Conservation (phyloP, 306 rosid genomes). For the Mucuna pruriens region DNA sequence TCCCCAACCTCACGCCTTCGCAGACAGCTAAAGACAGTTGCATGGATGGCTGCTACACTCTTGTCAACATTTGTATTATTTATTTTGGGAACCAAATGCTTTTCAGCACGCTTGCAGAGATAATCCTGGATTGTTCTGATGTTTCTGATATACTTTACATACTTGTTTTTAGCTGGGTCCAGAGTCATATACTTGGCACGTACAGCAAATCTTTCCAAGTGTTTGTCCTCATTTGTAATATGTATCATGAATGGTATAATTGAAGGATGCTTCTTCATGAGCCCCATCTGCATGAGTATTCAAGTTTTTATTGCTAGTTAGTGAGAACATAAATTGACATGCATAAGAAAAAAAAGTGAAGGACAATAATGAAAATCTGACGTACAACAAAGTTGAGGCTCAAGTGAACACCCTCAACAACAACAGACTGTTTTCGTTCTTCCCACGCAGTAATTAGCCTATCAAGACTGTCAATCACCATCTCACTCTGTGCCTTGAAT, state of each 20-base stretch:
- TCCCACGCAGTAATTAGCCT: slow-evolving; percentile 96
- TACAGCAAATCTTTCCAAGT: slow-evolving; percentile 95
- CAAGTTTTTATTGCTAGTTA: slow-evolving; percentile 29
- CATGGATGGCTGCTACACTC: slow-evolving; percentile 98
- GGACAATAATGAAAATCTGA: slow-evolving; percentile 17
- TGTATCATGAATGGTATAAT: slow-evolving; percentile 94
- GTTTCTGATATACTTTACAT: slow-evolving; percentile 94
- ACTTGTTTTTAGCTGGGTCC: slow-evolving; percentile 94
- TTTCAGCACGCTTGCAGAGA: slow-evolving; percentile 95
- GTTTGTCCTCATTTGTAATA: slow-evolving; percentile 94
- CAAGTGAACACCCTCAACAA: slow-evolving; percentile 97
- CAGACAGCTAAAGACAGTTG: slow-evolving; percentile 94
- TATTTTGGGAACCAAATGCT: slow-evolving; percentile 97
- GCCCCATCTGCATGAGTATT: slow-evolving; percentile 79
- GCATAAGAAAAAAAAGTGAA: neutral
- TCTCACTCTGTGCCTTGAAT: slow-evolving; percentile 96
- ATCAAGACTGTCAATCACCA: slow-evolving; percentile 99
- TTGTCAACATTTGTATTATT: slow-evolving; percentile 97
- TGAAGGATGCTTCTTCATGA: slow-evolving; percentile 97
- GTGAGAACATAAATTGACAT: neutral
- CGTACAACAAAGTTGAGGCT: slow-evolving; percentile 95
- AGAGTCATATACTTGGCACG: slow-evolving; percentile 98
- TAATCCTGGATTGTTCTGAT: slow-evolving; percentile 97
- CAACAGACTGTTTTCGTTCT: slow-evolving; percentile 90
- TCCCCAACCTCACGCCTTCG: slow-evolving; percentile 91